These are phyloP conservation scores for Aaosphaeria arxii DNA, from an alignment of 2,329 filamentous ascomycete species.

Conservation along the genomic window DNA sequence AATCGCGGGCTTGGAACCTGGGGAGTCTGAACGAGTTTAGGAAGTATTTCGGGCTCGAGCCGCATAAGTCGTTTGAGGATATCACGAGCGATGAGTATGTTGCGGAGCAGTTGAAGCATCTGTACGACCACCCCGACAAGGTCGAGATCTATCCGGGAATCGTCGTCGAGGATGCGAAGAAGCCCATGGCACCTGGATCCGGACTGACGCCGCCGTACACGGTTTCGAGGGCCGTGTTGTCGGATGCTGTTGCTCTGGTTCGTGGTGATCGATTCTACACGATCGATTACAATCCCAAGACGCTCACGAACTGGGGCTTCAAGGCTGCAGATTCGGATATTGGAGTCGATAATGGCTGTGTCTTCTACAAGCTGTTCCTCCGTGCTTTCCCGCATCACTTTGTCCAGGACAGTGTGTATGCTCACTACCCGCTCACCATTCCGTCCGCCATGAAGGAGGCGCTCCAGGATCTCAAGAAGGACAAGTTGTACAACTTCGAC, in stretches of 20 bases:
- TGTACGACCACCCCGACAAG: conserved; percentile 73
- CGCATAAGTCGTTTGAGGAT: conserved; percentile 75
- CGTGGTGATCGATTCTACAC: conserved; percentile 79
- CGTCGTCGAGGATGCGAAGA: conserved; percentile 72
- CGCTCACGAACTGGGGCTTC: conserved; percentile 82
- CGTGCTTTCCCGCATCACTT: conserved; percentile 80
- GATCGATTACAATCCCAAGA: conserved; percentile 65
- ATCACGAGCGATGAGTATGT: conserved; percentile 76
- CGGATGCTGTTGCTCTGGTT: conserved; percentile 75
- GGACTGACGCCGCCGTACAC: conserved; percentile 75
- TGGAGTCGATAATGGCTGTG: conserved; percentile 73
- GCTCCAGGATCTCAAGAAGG: conserved; percentile 64
- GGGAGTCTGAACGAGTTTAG: conserved; percentile 82
- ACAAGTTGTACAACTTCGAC: conserved; percentile 67
- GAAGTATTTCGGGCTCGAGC: conserved; percentile 74
- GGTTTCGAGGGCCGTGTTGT: conserved; percentile 72
- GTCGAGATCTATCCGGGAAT: conserved; percentile 80
- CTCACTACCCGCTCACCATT: conserved; percentile 71
- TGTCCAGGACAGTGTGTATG: conserved; percentile 73
- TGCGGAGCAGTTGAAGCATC: conserved; percentile 56
- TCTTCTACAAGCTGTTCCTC: conserved; percentile 81
- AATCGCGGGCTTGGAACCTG: conserved; percentile 73
- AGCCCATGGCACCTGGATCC: conserved; percentile 64
- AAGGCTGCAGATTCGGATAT: conserved; percentile 71
- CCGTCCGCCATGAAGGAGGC: conserved; percentile 72